Base-by-base conservation (phyloP, 2,329 filamentous ascomycete genomes). In the Colletotrichum tofieldiae region DNA sequence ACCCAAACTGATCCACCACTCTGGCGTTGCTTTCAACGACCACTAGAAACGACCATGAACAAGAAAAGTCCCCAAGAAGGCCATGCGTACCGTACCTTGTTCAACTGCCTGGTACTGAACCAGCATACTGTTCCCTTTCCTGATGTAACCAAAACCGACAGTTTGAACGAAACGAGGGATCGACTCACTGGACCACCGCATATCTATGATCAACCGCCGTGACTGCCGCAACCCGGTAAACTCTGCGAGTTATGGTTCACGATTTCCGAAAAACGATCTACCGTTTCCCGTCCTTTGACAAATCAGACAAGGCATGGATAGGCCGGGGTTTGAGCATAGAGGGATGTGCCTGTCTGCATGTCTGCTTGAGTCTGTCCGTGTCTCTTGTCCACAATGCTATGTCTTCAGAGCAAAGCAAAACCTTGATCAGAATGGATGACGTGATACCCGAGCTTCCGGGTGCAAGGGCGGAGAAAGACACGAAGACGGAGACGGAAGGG, bases 401-500 rank as follows among this genome's bases (percentile, higher is more conserved):
- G 14, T 26, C 45, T 47, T 12, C n/a, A 4, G 23, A 59, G 11
- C 37, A 49, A 20, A 43, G 41, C 61, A 49, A 60, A 67, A 54
- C 62, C 18, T 39, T 56, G 56, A 23, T 56, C 5, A 45, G 23
- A 16, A 62, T 39, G 64, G 26, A 58, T 71, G 65, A 71, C 65
- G 69, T 58, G 65, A 68, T 62, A 63, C 43, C 69, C 69, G 69
- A 56, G 51, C 58, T 63, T 68, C 65, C 51, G 68, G 68, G 43
- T 61, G 55, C 67, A 67, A 61, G 63, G 43, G 59, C 43, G 55
- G 12, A 58, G 26, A 65, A 12, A 58, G 1, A 18, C 26, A 23
- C 14, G 18, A 45, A 37, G 35, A 35, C 11, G 20, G 20, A 16
- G 29, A 23, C 16, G 43, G n/a, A 35, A 12, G 16, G 12, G 26